Conservation (phyloP, 2,329 filamentous ascomycete species). For the Periconia digitata region DNA sequence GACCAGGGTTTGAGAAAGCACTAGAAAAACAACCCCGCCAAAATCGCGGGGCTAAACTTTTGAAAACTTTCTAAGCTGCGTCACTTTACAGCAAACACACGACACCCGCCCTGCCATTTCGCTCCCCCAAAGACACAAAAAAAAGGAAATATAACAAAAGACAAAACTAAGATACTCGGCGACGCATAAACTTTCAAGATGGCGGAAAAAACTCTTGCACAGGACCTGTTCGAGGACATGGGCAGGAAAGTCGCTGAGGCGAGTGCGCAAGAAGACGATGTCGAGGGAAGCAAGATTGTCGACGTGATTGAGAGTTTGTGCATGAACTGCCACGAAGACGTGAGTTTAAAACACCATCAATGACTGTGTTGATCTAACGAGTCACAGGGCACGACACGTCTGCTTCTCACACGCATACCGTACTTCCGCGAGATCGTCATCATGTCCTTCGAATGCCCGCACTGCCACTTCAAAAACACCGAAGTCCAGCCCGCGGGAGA, state of each 20-base stretch:
- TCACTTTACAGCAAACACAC: constrained; percentile 25
- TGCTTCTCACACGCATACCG: constrained; percentile 89
- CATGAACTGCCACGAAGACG: constrained; percentile 58
- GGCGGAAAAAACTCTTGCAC: constrained; percentile 44
- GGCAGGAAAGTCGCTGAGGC: constrained; percentile 50
- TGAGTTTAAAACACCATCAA: constrained; percentile 18
- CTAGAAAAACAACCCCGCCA: constrained; percentile 27
- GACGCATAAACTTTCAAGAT: constrained; percentile 22
- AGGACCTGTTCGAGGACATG: constrained; percentile 57
- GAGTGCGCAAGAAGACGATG: constrained; percentile 36
- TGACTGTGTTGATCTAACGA: constrained; percentile 17
- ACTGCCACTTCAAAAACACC: constrained; percentile 88
- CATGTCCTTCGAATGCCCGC: constrained; percentile 92
- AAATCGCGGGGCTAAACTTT: constrained; percentile 33
- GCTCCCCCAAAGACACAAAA: constrained; percentile 1
- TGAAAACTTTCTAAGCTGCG: constrained; percentile 29
- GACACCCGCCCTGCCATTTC: constrained; percentile 5
- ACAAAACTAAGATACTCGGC: too few relatives aligned
- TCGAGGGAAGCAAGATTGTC: constrained; percentile 50
- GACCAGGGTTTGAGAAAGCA: too few relatives aligned
- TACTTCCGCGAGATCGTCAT: constrained; percentile 98
- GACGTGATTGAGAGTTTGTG: constrained; percentile 58
- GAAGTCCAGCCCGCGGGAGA: constrained; percentile 91
- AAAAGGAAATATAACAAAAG: constrained; percentile 6
- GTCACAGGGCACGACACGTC: constrained; percentile 74